phyloP scores from a whole-genome alignment of 73 alveolate species.

The Uronychia setigera region DNA sequence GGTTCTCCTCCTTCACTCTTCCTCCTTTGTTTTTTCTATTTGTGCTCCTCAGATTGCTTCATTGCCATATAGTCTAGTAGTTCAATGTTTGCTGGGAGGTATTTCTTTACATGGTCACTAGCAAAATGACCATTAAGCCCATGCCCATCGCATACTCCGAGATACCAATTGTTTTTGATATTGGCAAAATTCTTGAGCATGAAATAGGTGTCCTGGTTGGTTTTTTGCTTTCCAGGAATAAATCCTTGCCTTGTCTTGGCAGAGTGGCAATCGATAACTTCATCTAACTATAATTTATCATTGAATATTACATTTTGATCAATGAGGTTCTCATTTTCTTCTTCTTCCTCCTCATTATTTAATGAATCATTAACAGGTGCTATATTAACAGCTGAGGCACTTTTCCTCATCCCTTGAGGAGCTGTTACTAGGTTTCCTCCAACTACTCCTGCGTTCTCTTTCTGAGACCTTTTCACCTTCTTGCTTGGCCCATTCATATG shows the following conservation, averaged over 20 bases:
- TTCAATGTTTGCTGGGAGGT: constrained; percentile 41
- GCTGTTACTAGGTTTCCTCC: background rate
- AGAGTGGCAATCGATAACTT: constrained; percentile 42
- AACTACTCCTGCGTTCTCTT: background rate
- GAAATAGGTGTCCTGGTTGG: constrained; percentile 59
- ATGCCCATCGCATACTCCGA: constrained; percentile 85
- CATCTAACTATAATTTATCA: background rate
- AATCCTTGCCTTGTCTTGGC: constrained; percentile 54
- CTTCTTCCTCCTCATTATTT: background rate
- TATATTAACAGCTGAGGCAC: background rate
- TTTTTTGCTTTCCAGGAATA: constrained; percentile 50
- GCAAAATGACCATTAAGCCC: constrained; percentile 84
- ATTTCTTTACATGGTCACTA: constrained; percentile 52
- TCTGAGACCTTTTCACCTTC: too few species aligned
- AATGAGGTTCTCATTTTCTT: background rate
- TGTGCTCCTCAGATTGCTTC: constrained; percentile 16
- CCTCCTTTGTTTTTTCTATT: background rate
- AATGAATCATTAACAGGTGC: background rate
- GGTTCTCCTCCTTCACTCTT: background rate
- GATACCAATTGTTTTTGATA: constrained; percentile 40
- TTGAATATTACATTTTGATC: too few species aligned
- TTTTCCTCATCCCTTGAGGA: background rate
- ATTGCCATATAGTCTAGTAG: constrained; percentile 30
- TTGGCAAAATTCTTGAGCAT: constrained; percentile 40
- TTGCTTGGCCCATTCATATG: too few species aligned